These are phyloP conservation scores for Straminergon stramineum DNA, from an alignment of 225 moss, liverwort and hornwort genomes.

Conservation along the genomic window DNA sequence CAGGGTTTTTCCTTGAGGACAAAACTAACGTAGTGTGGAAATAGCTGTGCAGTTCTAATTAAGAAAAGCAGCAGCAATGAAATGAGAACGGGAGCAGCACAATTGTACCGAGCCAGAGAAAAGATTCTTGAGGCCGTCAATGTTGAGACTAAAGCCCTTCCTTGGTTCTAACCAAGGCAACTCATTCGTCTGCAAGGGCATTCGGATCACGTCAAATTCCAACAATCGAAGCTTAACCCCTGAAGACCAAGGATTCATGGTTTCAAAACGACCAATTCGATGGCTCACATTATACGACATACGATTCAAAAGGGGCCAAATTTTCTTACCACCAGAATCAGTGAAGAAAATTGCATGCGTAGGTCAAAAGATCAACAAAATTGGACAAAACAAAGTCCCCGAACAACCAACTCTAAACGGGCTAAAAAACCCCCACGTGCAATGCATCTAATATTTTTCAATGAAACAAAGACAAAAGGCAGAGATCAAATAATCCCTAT, in stretches of 20 bases:
- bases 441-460: neutral
- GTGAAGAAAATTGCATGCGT: neutral
- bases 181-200: slow-evolving; percentile 34
- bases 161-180: slow-evolving; percentile 69
- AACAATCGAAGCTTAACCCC: neutral
- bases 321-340: neutral
- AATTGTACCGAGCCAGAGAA: slow-evolving; percentile 6
- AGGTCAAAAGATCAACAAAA: neutral
- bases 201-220: neutral
- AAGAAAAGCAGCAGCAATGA: neutral
- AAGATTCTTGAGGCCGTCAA: slow-evolving; percentile 42
- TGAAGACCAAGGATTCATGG: neutral
- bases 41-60: neutral
- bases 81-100: neutral
- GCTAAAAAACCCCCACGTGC: neutral
- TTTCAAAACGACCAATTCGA: neutral
- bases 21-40: neutral
- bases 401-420: neutral
- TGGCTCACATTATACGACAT: neutral
- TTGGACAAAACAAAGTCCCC: neutral
- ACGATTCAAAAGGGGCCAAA: neutral
- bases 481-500: neutral
- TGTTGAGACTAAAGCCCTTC: slow-evolving; percentile 53
- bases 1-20: neutral
- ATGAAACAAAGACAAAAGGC: neutral